These are phyloP conservation scores for Hyphodiscus hymeniophilus DNA, from an alignment of 495 filamentous ascomycete species.

Conservation along the genomic window DNA sequence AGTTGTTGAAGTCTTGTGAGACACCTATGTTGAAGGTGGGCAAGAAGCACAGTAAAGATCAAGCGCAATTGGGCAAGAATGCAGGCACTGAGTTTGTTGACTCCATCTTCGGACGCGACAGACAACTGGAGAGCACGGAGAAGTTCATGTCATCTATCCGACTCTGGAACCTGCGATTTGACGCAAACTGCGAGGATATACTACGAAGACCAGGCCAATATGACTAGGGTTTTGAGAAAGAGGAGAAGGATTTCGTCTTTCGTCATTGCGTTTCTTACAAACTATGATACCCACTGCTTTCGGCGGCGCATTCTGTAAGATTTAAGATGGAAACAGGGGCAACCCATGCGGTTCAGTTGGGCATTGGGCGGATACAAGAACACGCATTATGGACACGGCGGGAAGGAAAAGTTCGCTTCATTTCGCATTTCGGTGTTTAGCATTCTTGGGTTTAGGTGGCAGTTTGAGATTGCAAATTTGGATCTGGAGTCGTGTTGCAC, in stretches of 20 bases:
- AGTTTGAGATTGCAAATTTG: conserved; percentile 4
- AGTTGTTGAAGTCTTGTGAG: conserved; percentile 83
- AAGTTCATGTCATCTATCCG: conserved; percentile 86
- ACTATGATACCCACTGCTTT: conserved; percentile 14
- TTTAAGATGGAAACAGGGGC: not conserved
- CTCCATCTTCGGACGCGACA: conserved; percentile 89
- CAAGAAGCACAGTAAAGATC: conserved; percentile 50
- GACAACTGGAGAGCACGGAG: conserved; percentile 89
- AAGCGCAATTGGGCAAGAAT: conserved; percentile 80
- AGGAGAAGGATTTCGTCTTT: conserved; percentile 8
- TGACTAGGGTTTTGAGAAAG: not conserved
- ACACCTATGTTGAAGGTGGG: conserved; percentile 69
- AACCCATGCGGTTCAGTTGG: conserved; percentile 1
- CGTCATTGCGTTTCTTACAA: conserved; percentile 15
- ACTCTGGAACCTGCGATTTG: conserved; percentile 93
- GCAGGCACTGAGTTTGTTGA: conserved; percentile 95
- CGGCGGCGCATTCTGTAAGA: conserved; percentile 10
- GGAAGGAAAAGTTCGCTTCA: conserved; percentile 9
- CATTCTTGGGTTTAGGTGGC: not conserved
- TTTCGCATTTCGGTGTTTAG: not conserved
- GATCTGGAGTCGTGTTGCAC: not conserved
- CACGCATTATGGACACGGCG: conserved; percentile 11
- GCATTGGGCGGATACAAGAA: conserved; percentile 7
- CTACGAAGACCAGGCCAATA: conserved; percentile 33
- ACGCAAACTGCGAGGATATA: conserved; percentile 93